Base-by-base conservation (phyloP, 129 eudicot genomes). In the Ambrosia artemisiifolia region DNA sequence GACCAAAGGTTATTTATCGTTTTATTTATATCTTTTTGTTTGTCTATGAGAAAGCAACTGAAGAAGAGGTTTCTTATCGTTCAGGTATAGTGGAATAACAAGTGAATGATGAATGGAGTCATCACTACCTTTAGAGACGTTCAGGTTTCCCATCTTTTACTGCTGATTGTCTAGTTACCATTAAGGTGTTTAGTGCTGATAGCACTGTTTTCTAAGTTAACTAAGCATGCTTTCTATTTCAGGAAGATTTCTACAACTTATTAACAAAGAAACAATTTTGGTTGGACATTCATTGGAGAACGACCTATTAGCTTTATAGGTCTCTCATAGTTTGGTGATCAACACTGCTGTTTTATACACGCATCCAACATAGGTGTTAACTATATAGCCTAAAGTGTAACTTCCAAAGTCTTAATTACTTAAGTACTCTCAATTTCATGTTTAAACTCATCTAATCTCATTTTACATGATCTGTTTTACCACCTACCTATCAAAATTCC, bases 281-380 rank as follows among this genome's bases (percentile, higher is more conserved):
- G 93, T 91, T 83, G 99, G 99, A 44, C 97, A 95, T 72, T 95
- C 99, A 28, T 81, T 95, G 78, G 99, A 95, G 83, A 95, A 95
- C 53, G 99, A 91, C 82, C 78, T 95, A 79, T 70, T 86, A 73
- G 96, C 97, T 47, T 77, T 95, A 64, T 85, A 95, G 79, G 87
- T 95, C 20, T 78, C 79, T 50, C 99, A 95, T 74, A 80, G 74
- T 73, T 79, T 86, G 80, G 96, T 95, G 84, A 86, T 90, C 46
- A 97, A 95, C 81, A 95, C 97, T 19, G 91, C 97, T 24, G 73
- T 95, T 8, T 78, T 91, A 57, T 95, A 95, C 86, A 88, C 79
- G 84, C 95, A 90, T 72, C 88, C 99, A 70, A n/a, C n/a, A n/a
- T n/a, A n/a, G n/a, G n/a, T n/a, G n/a, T n/a, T n/a, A n/a, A n/a